Conservation (phyloP, 2,329 filamentous ascomycete genomes). For the Cladophialophora psammophila region DNA sequence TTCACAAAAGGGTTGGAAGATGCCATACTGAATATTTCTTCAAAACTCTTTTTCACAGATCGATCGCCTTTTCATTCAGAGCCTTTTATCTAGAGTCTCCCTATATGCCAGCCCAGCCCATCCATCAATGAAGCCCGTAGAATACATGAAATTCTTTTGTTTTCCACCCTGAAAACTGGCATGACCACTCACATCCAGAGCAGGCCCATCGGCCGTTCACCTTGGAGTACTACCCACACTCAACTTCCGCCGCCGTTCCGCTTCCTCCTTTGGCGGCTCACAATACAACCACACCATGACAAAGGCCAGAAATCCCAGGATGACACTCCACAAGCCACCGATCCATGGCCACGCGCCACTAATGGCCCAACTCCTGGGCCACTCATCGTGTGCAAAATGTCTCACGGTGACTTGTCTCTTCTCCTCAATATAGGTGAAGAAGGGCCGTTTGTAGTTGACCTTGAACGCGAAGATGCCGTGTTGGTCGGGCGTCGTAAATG, state of each 20-base stretch:
- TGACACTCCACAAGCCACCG: conserved; percentile 81
- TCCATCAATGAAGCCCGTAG: conserved; percentile 2
- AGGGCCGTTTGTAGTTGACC: conserved; percentile 95
- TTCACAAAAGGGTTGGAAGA: neutral
- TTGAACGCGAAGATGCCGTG: conserved; percentile 99
- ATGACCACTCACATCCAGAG: neutral
- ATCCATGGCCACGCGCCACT: conserved; percentile 95
- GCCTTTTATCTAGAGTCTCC: neutral
- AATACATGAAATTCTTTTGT: conserved; percentile 3
- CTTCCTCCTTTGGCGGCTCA: conserved; percentile 56
- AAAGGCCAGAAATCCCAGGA: conserved; percentile 84
- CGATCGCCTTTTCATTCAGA: neutral
- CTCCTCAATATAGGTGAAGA: conserved; percentile 87
- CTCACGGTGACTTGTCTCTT: conserved; percentile 94
- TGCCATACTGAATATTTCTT: neutral
- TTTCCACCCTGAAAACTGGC: neutral
- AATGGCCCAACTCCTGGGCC: conserved; percentile 88
- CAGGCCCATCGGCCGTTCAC: conserved; percentile 1
- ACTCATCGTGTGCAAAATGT: conserved; percentile 98
- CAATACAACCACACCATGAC: conserved; percentile 87
- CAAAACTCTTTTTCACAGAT: neutral
- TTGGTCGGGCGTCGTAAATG: conserved; percentile 89
- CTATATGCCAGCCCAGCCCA: neutral
- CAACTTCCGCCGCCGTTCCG: conserved; percentile 31
- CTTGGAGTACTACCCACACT: conserved; percentile 28